Evolutionary conservation across 225 moss, liverwort and hornwort genomes (phyloP).

Genomic region (Polytrichum formosum): DNA sequence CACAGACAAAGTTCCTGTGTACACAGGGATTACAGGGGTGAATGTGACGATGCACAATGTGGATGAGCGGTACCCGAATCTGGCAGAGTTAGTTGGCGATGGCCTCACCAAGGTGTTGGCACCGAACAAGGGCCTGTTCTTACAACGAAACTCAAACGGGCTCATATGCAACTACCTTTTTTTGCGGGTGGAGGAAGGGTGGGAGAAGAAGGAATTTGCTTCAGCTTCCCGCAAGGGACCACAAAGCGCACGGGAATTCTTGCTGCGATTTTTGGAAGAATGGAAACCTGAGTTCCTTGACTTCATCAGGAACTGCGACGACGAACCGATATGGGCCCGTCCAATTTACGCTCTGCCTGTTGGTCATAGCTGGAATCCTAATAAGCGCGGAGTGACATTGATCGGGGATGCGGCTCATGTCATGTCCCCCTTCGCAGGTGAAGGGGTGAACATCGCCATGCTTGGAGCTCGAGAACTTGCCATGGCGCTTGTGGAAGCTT

Average conservation of each 20-base stretch:
- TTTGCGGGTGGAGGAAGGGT: constrained; percentile 4
- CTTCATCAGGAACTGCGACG: constrained; percentile 1
- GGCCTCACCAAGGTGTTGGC: not conserved
- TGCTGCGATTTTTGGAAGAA: not conserved
- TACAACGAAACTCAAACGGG: constrained; percentile 1
- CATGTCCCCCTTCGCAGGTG: constrained; percentile 7
- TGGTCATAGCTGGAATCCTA: constrained; percentile 1
- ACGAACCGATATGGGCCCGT: constrained; percentile 5
- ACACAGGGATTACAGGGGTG: not conserved
- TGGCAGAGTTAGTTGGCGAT: not conserved
- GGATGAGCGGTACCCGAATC: constrained; percentile 4
- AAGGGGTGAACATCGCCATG: constrained; percentile 3
- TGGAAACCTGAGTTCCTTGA: constrained; percentile 4
- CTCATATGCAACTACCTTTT: not conserved
- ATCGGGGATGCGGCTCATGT: not conserved
- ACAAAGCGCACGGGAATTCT: not conserved
- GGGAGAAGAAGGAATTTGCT: constrained; percentile 4
- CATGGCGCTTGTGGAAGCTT: constrained; percentile 1
- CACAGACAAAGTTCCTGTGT: not conserved
- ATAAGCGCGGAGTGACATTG: not conserved
- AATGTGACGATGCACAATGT: not conserved
- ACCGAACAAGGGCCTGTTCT: not conserved
- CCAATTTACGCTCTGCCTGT: constrained; percentile 1
- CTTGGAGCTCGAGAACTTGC: constrained; percentile 1
- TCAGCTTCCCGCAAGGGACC: not conserved